These are phyloP conservation scores for Cordyceps militaris DNA, from an alignment of 2,329 filamentous ascomycete species.

Conservation along the genomic window DNA sequence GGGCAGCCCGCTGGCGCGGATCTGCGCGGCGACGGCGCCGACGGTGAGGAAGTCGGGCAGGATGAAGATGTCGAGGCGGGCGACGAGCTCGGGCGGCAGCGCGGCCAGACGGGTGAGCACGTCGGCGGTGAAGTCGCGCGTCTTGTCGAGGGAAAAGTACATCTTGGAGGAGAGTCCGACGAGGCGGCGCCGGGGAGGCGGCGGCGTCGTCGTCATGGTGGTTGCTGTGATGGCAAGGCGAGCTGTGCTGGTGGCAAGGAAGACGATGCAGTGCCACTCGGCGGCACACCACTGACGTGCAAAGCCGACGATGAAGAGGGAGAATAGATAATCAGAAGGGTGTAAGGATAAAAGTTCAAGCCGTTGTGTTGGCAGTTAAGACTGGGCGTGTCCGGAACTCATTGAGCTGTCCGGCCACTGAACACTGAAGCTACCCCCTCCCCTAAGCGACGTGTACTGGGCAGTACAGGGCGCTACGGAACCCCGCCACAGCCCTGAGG, in stretches of 20 bases:
- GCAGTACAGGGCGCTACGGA: neutral
- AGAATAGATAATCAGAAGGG: too few relatives aligned
- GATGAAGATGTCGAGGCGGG: conserved; percentile 63
- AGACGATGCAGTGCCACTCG: too few relatives aligned
- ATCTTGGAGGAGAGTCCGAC: conserved; percentile 72
- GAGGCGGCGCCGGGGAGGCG: conserved; percentile 46
- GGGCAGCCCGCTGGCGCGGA: conserved; percentile 33
- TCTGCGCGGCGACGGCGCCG: conserved; percentile 40
- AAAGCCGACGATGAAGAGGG: too few relatives aligned
- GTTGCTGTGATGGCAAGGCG: neutral
- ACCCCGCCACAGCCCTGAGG: neutral
- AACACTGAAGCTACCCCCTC: neutral
- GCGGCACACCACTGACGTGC: neutral
- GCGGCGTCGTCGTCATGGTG: conserved; percentile 21
- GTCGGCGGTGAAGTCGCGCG: conserved; percentile 46
- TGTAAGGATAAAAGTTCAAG: too few relatives aligned
- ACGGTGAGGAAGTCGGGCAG: conserved; percentile 72
- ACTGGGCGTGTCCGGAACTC: neutral
- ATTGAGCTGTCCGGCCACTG: neutral
- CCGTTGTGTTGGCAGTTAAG: too few relatives aligned
- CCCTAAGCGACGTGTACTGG: neutral
- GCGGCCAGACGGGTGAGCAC: conserved; percentile 41
- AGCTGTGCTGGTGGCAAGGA: neutral
- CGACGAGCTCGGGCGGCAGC: conserved; percentile 32
- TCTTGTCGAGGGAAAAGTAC: conserved; percentile 66